These are phyloP conservation scores for Aspergillus arachidicola DNA, from an alignment of 2,329 filamentous ascomycete species.

Conservation along the genomic window DNA sequence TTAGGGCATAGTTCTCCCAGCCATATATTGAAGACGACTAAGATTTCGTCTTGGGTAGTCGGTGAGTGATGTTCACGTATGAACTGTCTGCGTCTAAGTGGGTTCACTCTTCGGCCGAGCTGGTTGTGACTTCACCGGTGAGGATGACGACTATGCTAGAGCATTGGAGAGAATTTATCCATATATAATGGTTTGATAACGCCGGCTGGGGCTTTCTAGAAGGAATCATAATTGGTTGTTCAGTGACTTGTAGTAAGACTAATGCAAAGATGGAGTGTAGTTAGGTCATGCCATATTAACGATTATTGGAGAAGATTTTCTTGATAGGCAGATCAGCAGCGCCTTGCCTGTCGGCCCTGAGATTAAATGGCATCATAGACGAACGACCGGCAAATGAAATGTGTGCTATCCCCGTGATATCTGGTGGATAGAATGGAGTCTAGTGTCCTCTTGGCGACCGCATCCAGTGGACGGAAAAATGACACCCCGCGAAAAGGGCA, in stretches of 20 bases:
- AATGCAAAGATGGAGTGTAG: not conserved
- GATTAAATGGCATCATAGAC: not conserved
- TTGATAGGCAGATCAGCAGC: not conserved
- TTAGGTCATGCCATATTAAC: not conserved
- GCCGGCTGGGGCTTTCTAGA: not conserved
- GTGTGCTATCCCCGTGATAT: not conserved
- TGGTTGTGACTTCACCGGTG: not conserved
- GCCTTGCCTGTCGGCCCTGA: not conserved
- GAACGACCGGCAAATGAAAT: not conserved
- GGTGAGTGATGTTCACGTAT: not conserved
- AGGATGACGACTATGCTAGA: not conserved
- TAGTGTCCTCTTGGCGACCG: conserved; percentile 6
- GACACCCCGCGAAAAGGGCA: conserved; percentile 5
- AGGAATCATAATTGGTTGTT: not conserved
- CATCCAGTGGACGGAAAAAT: conserved; percentile 21
- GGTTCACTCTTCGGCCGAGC: not conserved
- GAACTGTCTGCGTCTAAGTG: not conserved
- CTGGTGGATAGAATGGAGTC: not conserved
- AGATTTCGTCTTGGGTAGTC: not conserved
- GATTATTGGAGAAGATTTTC: not conserved
- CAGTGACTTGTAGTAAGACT: not conserved
- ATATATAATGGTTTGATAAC: not conserved
- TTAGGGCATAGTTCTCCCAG: not conserved
- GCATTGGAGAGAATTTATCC: not conserved
- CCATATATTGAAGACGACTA: not conserved